Conservation (phyloP, 2,329 filamentous ascomycete genomes). For the Cladophialophora carrionii region DNA sequence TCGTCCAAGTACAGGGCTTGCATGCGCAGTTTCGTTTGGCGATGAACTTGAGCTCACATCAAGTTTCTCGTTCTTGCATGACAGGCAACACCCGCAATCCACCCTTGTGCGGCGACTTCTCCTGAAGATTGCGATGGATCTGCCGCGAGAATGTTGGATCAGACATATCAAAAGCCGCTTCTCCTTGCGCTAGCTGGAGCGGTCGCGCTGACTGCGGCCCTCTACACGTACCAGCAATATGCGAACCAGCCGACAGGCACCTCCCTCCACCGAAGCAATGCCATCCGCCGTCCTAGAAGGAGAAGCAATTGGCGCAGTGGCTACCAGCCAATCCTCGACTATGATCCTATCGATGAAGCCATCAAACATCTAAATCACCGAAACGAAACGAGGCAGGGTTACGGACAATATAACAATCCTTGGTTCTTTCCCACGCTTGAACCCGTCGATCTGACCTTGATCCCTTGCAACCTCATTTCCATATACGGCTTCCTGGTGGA, state of each 20-base stretch:
- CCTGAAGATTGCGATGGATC: slow-evolving; percentile 47
- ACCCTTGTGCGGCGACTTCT: not conserved
- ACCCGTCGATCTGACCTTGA: slow-evolving; percentile 22
- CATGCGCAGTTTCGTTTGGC: not conserved
- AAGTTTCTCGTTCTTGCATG: not conserved
- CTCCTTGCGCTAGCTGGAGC: slow-evolving; percentile 30
- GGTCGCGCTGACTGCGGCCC: slow-evolving; percentile 27
- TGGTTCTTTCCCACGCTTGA: slow-evolving; percentile 28
- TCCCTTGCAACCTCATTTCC: slow-evolving; percentile 28
- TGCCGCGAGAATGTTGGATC: slow-evolving; percentile 29
- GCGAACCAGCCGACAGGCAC: not conserved
- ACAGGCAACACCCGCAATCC: not conserved
- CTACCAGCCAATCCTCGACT: slow-evolving; percentile 25
- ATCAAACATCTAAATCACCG: slow-evolving; percentile 25
- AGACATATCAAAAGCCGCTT: slow-evolving; percentile 31
- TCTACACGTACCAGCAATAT: slow-evolving; percentile 28
- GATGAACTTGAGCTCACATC: not conserved
- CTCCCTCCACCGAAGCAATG: slow-evolving; percentile 38
- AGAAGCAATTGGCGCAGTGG: slow-evolving; percentile 29
- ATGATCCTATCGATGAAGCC: slow-evolving; percentile 31
- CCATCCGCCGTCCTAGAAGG: slow-evolving; percentile 33
- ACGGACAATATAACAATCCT: slow-evolving; percentile 35
- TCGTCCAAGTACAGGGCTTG: not conserved
- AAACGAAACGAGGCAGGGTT: slow-evolving; percentile 26
- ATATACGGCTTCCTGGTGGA: slow-evolving; percentile 26